These are phyloP conservation scores for Pseudocohnilembus persalinus DNA, from an alignment of 169 alveolate species.

Conservation along the genomic window DNA sequence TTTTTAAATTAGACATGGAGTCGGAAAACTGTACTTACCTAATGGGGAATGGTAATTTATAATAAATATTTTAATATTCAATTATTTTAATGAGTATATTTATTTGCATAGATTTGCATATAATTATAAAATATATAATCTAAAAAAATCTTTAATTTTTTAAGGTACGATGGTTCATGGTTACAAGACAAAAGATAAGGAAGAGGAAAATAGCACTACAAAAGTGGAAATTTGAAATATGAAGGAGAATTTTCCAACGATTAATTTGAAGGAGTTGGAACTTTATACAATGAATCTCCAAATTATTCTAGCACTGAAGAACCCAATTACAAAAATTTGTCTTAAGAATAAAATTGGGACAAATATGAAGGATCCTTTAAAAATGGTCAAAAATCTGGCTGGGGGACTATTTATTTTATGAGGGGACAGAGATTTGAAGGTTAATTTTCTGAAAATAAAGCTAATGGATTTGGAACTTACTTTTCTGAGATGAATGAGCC, in stretches of 20 bases:
- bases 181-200: neutral
- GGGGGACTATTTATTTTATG: neutral
- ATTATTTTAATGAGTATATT: too few species aligned
- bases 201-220: neutral
- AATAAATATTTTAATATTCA: too few species aligned
- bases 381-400: neutral
- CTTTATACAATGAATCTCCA: neutral
- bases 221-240: neutral
- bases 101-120: too few species aligned
- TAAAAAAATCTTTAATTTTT: too few species aligned
- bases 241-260: neutral
- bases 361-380: neutral
- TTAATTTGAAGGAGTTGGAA: neutral
- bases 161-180: neutral
- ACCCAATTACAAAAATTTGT: neutral
- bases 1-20: neutral
- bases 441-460: neutral
- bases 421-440: neutral
- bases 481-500: neutral
- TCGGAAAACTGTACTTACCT: neutral
- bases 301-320: neutral
- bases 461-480: neutral
- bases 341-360: neutral
- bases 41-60: neutral
- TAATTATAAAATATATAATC: too few species aligned